These are phyloP conservation scores for Bipolaris cookei DNA, from an alignment of 2,329 filamentous ascomycete species.

Conservation along the genomic window DNA sequence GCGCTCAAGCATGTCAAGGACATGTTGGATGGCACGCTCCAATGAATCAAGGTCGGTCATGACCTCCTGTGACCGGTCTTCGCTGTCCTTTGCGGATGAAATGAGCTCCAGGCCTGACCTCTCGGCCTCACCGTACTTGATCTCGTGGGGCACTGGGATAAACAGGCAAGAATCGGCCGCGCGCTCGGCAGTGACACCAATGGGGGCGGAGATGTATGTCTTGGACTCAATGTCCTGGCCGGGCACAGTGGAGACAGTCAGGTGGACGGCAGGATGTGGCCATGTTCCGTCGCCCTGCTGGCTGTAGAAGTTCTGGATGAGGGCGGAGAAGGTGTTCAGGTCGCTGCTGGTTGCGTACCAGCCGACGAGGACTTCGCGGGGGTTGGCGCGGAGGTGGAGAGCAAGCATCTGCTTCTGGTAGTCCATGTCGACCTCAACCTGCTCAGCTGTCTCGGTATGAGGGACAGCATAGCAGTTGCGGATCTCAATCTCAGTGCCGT, in stretches of 20 bases:
- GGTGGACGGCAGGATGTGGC: conserved; percentile 95
- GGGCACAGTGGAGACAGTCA: conserved; percentile 90
- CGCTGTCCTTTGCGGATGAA: conserved; percentile 77
- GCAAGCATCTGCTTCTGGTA: conserved; percentile 99
- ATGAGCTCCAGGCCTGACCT: conserved; percentile 82
- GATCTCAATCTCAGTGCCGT: conserved; percentile 95
- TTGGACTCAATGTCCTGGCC: conserved; percentile 87
- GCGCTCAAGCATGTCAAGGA: conserved; percentile 86
- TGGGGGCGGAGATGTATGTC: conserved; percentile 94
- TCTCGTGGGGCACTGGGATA: conserved; percentile 94
- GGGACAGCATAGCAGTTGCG: conserved; percentile 96
- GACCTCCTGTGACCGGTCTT: conserved; percentile 74
- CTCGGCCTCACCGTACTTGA: conserved; percentile 83
- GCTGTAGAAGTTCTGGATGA: conserved; percentile 99
- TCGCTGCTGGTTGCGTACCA: conserved; percentile 99
- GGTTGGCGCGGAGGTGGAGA: conserved; percentile 90
- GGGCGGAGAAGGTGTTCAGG: conserved; percentile 96
- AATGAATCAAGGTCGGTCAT: conserved; percentile 89
- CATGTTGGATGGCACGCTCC: conserved; percentile 84
- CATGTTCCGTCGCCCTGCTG: conserved; percentile 96
- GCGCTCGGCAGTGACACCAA: conserved; percentile 92
- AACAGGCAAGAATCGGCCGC: conserved; percentile 96
- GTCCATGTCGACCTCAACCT: conserved; percentile 99
- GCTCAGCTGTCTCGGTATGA: conserved; percentile 97
- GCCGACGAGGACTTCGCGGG: conserved; percentile 90